phyloP scores from a whole-genome alignment of 2,329 filamentous ascomycete species.

The Fusarium euwallaceae region DNA sequence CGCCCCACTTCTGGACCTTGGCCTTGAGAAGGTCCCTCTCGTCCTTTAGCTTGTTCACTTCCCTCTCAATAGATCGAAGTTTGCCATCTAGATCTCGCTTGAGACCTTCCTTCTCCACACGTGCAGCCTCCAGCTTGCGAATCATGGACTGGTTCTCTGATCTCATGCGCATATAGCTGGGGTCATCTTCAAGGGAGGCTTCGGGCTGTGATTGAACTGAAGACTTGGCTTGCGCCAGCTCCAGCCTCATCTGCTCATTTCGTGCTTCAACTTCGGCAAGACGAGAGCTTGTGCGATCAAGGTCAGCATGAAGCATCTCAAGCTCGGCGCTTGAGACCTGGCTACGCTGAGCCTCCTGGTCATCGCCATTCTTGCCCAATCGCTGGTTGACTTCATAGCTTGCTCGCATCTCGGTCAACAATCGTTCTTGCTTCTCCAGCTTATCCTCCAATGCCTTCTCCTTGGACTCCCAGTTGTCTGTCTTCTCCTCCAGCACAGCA shows the following conservation, averaged over 20 bases:
- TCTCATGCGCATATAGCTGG: conserved; percentile 85
- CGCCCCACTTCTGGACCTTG: conserved; percentile 89
- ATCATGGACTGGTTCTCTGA: conserved; percentile 95
- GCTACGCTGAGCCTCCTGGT: conserved; percentile 67
- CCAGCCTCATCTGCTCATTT: conserved; percentile 92
- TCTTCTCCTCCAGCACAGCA: conserved; percentile 91
- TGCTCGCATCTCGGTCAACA: conserved; percentile 95
- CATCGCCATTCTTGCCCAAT: conserved; percentile 79
- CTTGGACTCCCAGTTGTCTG: conserved; percentile 95
- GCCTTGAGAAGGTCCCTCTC: conserved; percentile 84
- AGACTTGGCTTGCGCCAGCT: conserved; percentile 90
- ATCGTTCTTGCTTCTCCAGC: conserved; percentile 90
- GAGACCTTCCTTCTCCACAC: conserved; percentile 86
- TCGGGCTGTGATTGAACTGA: conserved; percentile 70
- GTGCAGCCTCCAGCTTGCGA: conserved; percentile 85
- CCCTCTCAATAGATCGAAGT: conserved; percentile 83
- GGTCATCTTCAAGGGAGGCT: conserved; percentile 85
- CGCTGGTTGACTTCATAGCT: conserved; percentile 97
- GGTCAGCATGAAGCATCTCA: conserved; percentile 90
- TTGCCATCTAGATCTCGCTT: conserved; percentile 82
- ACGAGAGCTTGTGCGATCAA: conserved; percentile 88
- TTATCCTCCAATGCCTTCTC: conserved; percentile 94
- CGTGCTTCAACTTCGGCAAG: conserved; percentile 92
- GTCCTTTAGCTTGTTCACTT: conserved; percentile 78
- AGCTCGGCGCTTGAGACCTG: conserved; percentile 89